Evolutionary conservation across 805 yeast species (phyloP).

Genomic region (Yamadazyma nakazawae): DNA sequence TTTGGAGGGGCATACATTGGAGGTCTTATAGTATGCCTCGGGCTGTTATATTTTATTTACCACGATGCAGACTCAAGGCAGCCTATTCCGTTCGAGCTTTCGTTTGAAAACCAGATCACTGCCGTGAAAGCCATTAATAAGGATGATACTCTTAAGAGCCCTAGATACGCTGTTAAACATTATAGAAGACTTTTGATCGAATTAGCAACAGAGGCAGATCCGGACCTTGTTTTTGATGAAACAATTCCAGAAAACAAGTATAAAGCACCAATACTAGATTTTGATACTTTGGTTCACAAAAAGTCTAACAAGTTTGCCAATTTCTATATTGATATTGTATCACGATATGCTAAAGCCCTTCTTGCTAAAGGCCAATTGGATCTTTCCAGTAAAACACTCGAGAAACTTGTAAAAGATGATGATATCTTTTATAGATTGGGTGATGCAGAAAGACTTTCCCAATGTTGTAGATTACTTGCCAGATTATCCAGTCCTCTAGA

Average conservation of each 20-base stretch:
- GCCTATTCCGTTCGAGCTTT: conserved; percentile 38
- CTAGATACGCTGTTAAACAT: conserved; percentile 42
- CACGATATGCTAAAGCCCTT: conserved; percentile 38
- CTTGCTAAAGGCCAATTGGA: conserved; percentile 38
- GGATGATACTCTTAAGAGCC: conserved; percentile 41
- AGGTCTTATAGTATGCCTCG: conserved; percentile 35
- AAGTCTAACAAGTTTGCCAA: conserved; percentile 34
- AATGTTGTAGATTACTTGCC: conserved; percentile 35
- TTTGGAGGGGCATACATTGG: conserved; percentile 44
- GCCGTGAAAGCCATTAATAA: conserved; percentile 43
- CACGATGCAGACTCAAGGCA: conserved; percentile 38
- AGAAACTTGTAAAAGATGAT: conserved; percentile 32
- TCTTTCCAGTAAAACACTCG: conserved; percentile 26
- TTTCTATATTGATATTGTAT: conserved; percentile 41
- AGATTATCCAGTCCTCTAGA: conserved; percentile 20
- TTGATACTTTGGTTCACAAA: conserved; percentile 25
- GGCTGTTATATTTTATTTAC: conserved; percentile 38
- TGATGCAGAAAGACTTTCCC: conserved; percentile 39
- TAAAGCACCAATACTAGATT: conserved; percentile 32
- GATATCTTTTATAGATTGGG: conserved; percentile 36
- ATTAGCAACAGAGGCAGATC: conserved; percentile 26
- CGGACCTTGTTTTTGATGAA: conserved; percentile 26
- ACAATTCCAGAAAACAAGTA: conserved; percentile 21
- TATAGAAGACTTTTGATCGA: conserved; percentile 36
- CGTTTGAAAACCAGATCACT: conserved; percentile 28